Percentiles rank a stretch among this genome's conserved stretches.
Evolutionary conservation across 2,329 filamentous ascomycete species (phyloP).

Genomic region (Fusarium tjaetaba): DNA sequence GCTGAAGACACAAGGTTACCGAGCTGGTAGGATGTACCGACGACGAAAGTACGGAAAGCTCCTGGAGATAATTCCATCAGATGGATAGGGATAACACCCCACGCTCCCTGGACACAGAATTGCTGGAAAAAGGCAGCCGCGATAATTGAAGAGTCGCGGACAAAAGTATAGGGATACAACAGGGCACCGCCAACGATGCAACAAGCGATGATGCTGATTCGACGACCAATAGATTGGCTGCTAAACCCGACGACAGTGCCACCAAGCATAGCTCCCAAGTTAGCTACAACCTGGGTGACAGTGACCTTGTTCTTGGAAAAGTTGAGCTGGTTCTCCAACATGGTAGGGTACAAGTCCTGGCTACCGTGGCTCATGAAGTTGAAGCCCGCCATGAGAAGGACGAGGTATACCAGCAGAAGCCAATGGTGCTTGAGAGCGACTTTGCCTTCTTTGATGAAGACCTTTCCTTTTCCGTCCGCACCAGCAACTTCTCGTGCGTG

Average conservation of each 20-base stretch:
- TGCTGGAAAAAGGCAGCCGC: slow-evolving; percentile 87
- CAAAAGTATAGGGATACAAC: slow-evolving; percentile 85
- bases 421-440: slow-evolving; percentile 83
- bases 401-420: slow-evolving; percentile 81
- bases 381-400: slow-evolving; percentile 89
- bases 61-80: slow-evolving; percentile 80
- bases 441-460: slow-evolving; percentile 80
- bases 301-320: slow-evolving; percentile 68
- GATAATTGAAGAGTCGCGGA: slow-evolving; percentile 70
- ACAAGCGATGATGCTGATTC: slow-evolving; percentile 74
- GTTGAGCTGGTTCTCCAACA: slow-evolving; percentile 65
- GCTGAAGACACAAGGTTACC: slow-evolving; percentile 78
- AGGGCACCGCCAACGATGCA: slow-evolving; percentile 75
- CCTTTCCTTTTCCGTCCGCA: slow-evolving; percentile 49
- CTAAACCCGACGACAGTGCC: slow-evolving; percentile 73
- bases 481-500: slow-evolving; percentile 63
- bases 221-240: slow-evolving; percentile 75
- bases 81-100: slow-evolving; percentile 81
- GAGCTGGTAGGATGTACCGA: slow-evolving; percentile 79
- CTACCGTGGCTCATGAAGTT: slow-evolving; percentile 91
- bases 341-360: slow-evolving; percentile 69
- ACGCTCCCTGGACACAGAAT: slow-evolving; percentile 80
- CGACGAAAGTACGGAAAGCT: slow-evolving; percentile 77
- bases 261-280: slow-evolving; percentile 75
- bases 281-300: slow-evolving; percentile 77